Conservation (phyloP, 805 yeast genomes). For the Wickerhamiella azyma region DNA sequence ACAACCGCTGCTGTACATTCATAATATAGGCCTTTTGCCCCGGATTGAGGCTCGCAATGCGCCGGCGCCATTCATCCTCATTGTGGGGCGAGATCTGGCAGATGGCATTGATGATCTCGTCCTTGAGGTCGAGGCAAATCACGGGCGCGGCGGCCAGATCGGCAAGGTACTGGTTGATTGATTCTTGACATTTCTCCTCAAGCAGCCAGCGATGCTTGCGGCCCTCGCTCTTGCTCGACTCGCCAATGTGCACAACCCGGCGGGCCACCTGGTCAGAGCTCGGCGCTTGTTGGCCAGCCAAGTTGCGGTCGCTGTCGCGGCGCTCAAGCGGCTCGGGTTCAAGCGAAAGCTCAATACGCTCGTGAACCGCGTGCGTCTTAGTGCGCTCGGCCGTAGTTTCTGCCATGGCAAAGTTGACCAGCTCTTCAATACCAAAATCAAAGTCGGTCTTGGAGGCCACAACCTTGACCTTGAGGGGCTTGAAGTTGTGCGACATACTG, state of each 20-base stretch:
- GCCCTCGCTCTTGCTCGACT: slow-evolving; percentile 59
- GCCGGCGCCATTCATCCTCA: slow-evolving; percentile 46
- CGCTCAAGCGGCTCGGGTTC: slow-evolving; percentile 14
- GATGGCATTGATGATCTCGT: slow-evolving; percentile 76
- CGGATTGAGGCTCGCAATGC: slow-evolving; percentile 73
- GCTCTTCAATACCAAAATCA: slow-evolving; percentile 62
- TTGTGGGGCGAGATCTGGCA: slow-evolving; percentile 20
- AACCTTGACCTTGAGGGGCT: slow-evolving; percentile 60
- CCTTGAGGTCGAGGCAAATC: slow-evolving; percentile 61
- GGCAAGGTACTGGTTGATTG: slow-evolving; percentile 40
- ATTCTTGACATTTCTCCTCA: slow-evolving; percentile 63
- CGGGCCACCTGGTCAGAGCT: slow-evolving; percentile 1
- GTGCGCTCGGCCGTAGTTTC: not conserved
- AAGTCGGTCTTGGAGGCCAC: slow-evolving; percentile 40
- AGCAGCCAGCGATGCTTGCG: slow-evolving; percentile 64
- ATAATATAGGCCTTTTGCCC: slow-evolving; percentile 69
- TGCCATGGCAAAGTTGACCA: slow-evolving; percentile 29
- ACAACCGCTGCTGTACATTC: slow-evolving; percentile 55
- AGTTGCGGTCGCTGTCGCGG: slow-evolving; percentile 2
- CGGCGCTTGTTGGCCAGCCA: not conserved
- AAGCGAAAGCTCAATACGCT: not conserved
- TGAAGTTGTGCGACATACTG: slow-evolving; percentile 39
- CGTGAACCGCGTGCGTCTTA: not conserved
- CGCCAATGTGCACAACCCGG: slow-evolving; percentile 47
- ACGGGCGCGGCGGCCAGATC: slow-evolving; percentile 55